Evolutionary conservation across 768 basidiomycete species (phyloP), one percentile per base, ranked within the genome.

Genomic region (Russula virescens): DNA sequence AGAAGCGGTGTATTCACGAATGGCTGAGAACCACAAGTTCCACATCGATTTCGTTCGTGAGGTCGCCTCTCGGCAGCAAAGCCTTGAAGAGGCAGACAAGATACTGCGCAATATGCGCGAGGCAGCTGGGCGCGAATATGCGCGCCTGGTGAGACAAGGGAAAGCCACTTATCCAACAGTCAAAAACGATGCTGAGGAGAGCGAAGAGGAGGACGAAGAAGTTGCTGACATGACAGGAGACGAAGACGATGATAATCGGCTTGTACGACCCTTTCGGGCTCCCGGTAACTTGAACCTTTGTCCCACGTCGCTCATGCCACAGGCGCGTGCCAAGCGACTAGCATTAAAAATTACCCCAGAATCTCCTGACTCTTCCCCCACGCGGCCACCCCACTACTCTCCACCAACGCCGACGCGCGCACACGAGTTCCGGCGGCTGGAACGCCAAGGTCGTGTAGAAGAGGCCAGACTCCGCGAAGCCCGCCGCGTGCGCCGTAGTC

Each of bases 21-120:
- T 85, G 72, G 75, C 79, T 0, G 67, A 71, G 21, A 79, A 80
- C 35, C 79, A 82, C 46, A 78, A 78, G 18, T 79, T 80, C 61
- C 70, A 69, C 14, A 68, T 76, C 48, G 72, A 74, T 3, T 75
- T 80, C 6, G 80, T 81, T 21, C 71, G 74, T 54, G 69, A 70
- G 16, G 72, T 81, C 31, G 81, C 76, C 63, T 40, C 68, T 10
- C 38, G 66, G 0, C 69, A 75, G 23, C 65, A 71, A 51, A 77
- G 72, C 60, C 67, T 84, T 19, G 61, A 69, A 16, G 70, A 72
- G 58, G 73, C 79, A 26, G 80, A 81, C 55, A 68, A 71, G 49
- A 70, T 77, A 56, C 68, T 80, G 64, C 66, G 65, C 52, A 68
- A 67, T 60, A 80, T 78, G 78, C 73, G 72, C 23, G 68, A 75